Base-by-base conservation (phyloP, 345 rosid species). In the Durio zibethinus region DNA sequence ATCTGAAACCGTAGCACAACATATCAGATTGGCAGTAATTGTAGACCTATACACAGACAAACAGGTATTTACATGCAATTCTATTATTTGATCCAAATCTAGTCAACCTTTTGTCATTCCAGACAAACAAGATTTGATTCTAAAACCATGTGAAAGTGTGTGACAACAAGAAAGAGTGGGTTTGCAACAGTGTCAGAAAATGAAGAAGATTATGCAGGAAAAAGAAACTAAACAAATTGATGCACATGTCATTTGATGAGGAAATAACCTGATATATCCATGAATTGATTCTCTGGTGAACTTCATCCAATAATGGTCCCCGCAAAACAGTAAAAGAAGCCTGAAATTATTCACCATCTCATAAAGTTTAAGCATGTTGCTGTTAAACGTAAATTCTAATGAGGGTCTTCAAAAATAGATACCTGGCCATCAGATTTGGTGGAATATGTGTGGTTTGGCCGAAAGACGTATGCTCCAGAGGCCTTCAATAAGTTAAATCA, bases 381-480 rank as follows among this genome's bases (percentile, higher is more conserved):
- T 29, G 73, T 43, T 80, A 31, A 18, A 48, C 5, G 14, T 38
- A 60, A 14, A 65, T 14, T 76, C 54, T 82, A 20, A 59, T 18
- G 9, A n/a, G 8, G 45, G 5, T 59, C 53, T 60, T 59, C 59
- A 29, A 60, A 48, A 83, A 65, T 64, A 29, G 47, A 20, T 78
- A 89, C 94, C 91, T 85, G 81, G 36, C 67, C 38, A 70, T 84
- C 81, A 64, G 90, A 54, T 76, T 78, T 72, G 66, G 82, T 48
- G 20, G 86, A 63, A 73, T 77, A 72, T 5, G 90, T 76, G 73
- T 67, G 73, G 63, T 89, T 84, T 73, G 92, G 94, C 50, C 90
- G 92, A 57, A 90, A 90, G 65, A 90, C 77, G 62, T 90, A 90
- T 59, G 94, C 91, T 74, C 94, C 94, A 33, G 92, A 88, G 72